Evolutionary conservation across 371 early-diverging fungal genomes (phyloP).

Genomic region (Syncephalastrum sp.): DNA sequence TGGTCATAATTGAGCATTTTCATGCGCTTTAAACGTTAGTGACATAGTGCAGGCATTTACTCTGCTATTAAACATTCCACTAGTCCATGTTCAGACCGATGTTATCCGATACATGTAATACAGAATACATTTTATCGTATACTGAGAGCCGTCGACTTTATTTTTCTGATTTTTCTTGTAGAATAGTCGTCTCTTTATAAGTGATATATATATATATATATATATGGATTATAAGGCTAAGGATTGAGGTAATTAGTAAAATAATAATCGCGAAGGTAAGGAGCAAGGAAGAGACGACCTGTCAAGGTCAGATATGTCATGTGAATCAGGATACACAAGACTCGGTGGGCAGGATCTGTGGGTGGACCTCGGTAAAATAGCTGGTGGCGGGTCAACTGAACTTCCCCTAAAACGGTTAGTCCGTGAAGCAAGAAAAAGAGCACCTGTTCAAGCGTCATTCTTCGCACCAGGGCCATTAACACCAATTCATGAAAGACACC

Average conservation of each 20-base stretch:
- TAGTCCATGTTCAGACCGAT: no score
- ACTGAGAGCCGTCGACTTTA: no score
- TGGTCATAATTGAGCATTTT: no score
- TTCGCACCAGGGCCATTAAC: slow-evolving; percentile 27
- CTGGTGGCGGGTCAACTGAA: slow-evolving; percentile 9
- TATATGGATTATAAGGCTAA: no score
- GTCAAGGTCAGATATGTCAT: slow-evolving; percentile 30
- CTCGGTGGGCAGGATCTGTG: slow-evolving; percentile 6
- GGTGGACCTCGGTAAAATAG: slow-evolving; percentile 1
- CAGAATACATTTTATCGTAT: no score
- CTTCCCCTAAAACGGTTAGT: slow-evolving; percentile 21
- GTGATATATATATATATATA: no score
- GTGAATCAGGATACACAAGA: slow-evolving; percentile 10
- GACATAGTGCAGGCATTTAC: no score
- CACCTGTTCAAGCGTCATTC: slow-evolving; percentile 35
- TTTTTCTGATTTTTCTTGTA: no score
- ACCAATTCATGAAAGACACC: slow-evolving; percentile 38
- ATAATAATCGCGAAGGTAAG: slow-evolving; percentile 19
- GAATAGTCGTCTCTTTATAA: no score
- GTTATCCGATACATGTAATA: no score
- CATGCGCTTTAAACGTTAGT: no score
- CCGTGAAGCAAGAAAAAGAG: slow-evolving; percentile 34
- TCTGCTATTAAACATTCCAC: no score
- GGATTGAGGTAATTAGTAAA: not conserved
- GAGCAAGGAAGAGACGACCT: slow-evolving; percentile 34